Conservation (phyloP, 2,329 filamentous ascomycete genomes). For the Talaromyces islandicus region DNA sequence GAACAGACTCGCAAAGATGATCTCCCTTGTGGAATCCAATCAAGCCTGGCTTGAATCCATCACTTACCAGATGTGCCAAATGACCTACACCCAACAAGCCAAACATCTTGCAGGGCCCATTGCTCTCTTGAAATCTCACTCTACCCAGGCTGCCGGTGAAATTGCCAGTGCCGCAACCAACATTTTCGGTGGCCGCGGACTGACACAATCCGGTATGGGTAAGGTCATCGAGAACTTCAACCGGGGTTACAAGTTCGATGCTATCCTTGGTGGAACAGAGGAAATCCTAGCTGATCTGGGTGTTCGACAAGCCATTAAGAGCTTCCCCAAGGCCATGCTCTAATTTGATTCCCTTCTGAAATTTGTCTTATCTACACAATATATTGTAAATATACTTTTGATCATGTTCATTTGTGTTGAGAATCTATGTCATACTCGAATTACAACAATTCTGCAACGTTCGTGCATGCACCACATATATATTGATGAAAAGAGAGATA, state of each 20-base stretch:
- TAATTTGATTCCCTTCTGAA: slow-evolving; percentile 35
- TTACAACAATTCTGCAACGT: background rate
- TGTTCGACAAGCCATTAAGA: slow-evolving; percentile 75
- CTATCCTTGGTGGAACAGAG: slow-evolving; percentile 73
- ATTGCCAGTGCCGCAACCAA: slow-evolving; percentile 78
- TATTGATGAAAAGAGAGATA: background rate
- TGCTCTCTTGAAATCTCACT: slow-evolving; percentile 72
- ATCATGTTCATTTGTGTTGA: background rate
- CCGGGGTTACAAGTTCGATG: slow-evolving; percentile 75
- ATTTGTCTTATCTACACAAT: background rate
- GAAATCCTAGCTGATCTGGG: slow-evolving; percentile 77
- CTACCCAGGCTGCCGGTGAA: slow-evolving; percentile 71
- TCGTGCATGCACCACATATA: background rate
- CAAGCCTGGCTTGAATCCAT: slow-evolving; percentile 81
- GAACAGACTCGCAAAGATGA: slow-evolving; percentile 72
- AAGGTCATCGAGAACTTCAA: slow-evolving; percentile 78
- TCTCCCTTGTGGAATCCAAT: slow-evolving; percentile 71
- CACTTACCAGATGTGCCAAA: slow-evolving; percentile 82
- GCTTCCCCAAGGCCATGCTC: slow-evolving; percentile 78
- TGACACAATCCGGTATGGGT: slow-evolving; percentile 81
- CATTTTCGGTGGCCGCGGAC: slow-evolving; percentile 75
- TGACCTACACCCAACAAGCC: slow-evolving; percentile 72
- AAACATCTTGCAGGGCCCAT: slow-evolving; percentile 74
- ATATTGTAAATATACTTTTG: background rate
- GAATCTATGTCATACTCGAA: background rate